Base-by-base conservation (phyloP, 805 yeast species). In the Jamesozyma lodderae region DNA sequence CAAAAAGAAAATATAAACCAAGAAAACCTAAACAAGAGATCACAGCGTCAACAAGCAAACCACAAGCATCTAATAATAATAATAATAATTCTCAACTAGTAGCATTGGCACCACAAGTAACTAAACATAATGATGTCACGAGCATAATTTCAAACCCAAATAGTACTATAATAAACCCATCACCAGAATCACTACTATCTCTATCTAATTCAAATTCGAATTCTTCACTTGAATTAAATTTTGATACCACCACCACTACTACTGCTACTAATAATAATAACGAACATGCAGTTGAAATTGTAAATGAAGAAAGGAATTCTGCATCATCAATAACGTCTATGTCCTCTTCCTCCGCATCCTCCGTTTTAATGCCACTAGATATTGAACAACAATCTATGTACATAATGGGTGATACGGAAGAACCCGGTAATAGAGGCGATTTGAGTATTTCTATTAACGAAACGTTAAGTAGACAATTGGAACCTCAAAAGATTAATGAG, bases 31-130 rank as follows among this genome's bases (percentile, higher is more conserved):
- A 53, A 40, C 45, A 33, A 32, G 5, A 13, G 16, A 39, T 37
- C 35, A 39, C 38, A 9, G 22, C 44, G 18, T 50, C 46, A 21
- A 59, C 56, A 8, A 53, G 48, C 23, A 53, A 53, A 6, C 48
- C 57, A 17, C 6, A 17, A 18, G 14, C 27, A 10, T n/a, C n/a
- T n/a, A n/a, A n/a, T n/a, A n/a, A n/a, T n/a, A n/a, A n/a, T n/a
- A n/a, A n/a, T n/a, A n/a, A n/a, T n/a, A n/a, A n/a, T n/a, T n/a
- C n/a, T n/a, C n/a, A n/a, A n/a, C n/a, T n/a, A n/a, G n/a, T n/a
- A n/a, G n/a, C n/a, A n/a, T n/a, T n/a, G n/a, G n/a, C n/a, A n/a
- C n/a, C n/a, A n/a, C n/a, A n/a, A n/a, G n/a, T n/a, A n/a, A n/a
- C n/a, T n/a, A n/a, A n/a, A n/a, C n/a, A n/a, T n/a, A n/a, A n/a